These are phyloP conservation scores for Aspergillus bombycis DNA, from an alignment of 2,329 filamentous ascomycete species.

Conservation along the genomic window DNA sequence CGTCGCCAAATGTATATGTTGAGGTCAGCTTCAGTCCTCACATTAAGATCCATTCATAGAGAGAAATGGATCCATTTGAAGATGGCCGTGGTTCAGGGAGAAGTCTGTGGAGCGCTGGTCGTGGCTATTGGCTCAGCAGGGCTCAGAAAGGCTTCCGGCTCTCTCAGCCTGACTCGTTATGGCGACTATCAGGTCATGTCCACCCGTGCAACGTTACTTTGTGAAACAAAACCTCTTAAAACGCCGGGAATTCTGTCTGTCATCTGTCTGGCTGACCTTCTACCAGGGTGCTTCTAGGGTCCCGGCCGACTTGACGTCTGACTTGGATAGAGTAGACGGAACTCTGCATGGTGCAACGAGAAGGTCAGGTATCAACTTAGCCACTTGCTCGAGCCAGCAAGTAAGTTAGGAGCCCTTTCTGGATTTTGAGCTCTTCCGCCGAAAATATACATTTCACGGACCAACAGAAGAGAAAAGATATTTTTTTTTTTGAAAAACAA, in stretches of 20 bases:
- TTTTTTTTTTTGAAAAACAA: conserved; percentile 5
- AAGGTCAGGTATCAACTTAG: conserved; percentile 27
- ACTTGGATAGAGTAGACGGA: conserved; percentile 33
- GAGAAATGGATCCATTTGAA: conserved; percentile 11
- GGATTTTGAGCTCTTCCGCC: conserved; percentile 14
- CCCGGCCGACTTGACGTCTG: conserved; percentile 21
- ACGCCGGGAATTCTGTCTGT: conserved; percentile 27
- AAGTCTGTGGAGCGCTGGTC: conserved; percentile 9
- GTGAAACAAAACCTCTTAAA: conserved; percentile 40
- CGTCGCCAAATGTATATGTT: conserved; percentile 10
- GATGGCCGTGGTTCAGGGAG: conserved; percentile 8
- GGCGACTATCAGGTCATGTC: conserved; percentile 33
- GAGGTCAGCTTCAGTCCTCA: conserved; percentile 8
- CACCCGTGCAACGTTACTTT: conserved; percentile 43
- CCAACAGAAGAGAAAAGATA: conserved; percentile 12
- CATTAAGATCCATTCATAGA: conserved; percentile 1
- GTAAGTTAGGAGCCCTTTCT: conserved; percentile 4
- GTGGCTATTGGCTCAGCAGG: conserved; percentile 23
- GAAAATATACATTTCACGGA: conserved; percentile 7
- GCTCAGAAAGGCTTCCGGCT: conserved; percentile 9
- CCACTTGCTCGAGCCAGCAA: conserved; percentile 12
- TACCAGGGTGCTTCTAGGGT: conserved; percentile 18
- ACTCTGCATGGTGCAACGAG: conserved; percentile 36
- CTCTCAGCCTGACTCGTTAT: conserved; percentile 26
- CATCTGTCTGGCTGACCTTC: conserved; percentile 24